Conservation (phyloP, 257 asterid species). For the Parsonsia alboflavescens region DNA sequence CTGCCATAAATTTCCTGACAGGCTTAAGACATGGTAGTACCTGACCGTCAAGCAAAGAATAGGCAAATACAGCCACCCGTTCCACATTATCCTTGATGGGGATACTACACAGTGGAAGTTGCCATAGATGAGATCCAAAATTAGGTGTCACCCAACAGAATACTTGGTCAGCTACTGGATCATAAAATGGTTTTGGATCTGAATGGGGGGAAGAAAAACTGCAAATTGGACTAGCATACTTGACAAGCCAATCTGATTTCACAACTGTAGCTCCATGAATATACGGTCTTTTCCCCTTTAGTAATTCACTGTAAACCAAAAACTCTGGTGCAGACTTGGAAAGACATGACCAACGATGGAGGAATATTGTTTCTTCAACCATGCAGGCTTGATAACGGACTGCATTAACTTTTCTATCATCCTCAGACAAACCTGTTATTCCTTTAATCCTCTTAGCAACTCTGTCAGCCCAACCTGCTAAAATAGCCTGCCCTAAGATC, state of each 20-base stretch:
- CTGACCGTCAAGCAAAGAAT: conserved; percentile 63
- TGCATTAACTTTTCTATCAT: conserved; percentile 45
- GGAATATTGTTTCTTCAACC: conserved; percentile 63
- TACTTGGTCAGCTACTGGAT: conserved; percentile 50
- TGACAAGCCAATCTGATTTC: conserved; percentile 53
- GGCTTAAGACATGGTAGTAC: conserved; percentile 69
- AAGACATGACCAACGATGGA: conserved; percentile 69
- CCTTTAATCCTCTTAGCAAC: conserved; percentile 66
- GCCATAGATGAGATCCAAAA: conserved; percentile 70
- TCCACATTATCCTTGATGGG: conserved; percentile 44
- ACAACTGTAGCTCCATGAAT: conserved; percentile 60
- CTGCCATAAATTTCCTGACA: conserved; percentile 45
- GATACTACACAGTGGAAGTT: conserved; percentile 54
- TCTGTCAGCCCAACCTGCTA: conserved; percentile 91
- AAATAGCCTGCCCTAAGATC: conserved; percentile 74
- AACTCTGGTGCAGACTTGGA: conserved; percentile 70
- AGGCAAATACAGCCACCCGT: conserved; percentile 55
- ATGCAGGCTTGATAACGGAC: conserved; percentile 69
- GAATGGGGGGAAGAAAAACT: conserved; percentile 71
- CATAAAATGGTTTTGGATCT: conserved; percentile 72
- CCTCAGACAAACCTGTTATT: conserved; percentile 39
- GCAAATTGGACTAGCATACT: conserved; percentile 55
- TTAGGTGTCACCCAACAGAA: conserved; percentile 62
- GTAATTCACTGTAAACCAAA: conserved; percentile 66
- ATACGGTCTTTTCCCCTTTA: conserved; percentile 67